Base-by-base conservation (phyloP, 176 grass and related monocot species). In the Oryza longistaminata region DNA sequence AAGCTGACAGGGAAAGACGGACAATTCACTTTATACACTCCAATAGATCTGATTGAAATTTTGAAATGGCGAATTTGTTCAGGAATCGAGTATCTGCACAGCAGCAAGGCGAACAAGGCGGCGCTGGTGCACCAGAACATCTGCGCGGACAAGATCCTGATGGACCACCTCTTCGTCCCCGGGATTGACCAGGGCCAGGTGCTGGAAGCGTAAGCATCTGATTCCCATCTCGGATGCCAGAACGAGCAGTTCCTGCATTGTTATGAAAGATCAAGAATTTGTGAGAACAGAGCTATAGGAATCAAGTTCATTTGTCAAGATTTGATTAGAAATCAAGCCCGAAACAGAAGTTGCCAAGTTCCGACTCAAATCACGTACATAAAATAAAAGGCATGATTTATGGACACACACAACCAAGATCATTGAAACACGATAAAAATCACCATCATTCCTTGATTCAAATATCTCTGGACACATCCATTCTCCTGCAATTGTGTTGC, bases 11-110 rank as follows among this genome's bases (percentile, higher is more conserved):
- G n/a, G n/a, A n/a, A n/a, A n/a, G n/a, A n/a, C n/a, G n/a, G n/a
- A n/a, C n/a, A n/a, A n/a, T n/a, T n/a, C n/a, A n/a, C n/a, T n/a
- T n/a, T n/a, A n/a, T n/a, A n/a, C n/a, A n/a, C n/a, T n/a, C n/a
- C n/a, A n/a, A n/a, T n/a, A n/a, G 68, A 4, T 69, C 58, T 76
- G 61, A 45, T 52, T 52, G 14, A 61, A n/a, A 24, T 11, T 24
- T 62, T 62, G n/a, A 24, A 62, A 35, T 79, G 6, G 13, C 78
- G 16, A 39, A 42, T 21, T 64, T 0, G 52, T 78, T 76, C 88
- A 95, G 93, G 93, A 37, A 95, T 95, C 0, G 90, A 90, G 17
- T 92, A 92, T 74, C 85, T 95, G 58, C 93, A 95, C 82, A 87
- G 90, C 88, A 92, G 77, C 79, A 92, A 84, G 60, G 10, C 93